Conservation (phyloP, 2,329 filamentous ascomycete genomes). For the Verticillium nubilum region DNA sequence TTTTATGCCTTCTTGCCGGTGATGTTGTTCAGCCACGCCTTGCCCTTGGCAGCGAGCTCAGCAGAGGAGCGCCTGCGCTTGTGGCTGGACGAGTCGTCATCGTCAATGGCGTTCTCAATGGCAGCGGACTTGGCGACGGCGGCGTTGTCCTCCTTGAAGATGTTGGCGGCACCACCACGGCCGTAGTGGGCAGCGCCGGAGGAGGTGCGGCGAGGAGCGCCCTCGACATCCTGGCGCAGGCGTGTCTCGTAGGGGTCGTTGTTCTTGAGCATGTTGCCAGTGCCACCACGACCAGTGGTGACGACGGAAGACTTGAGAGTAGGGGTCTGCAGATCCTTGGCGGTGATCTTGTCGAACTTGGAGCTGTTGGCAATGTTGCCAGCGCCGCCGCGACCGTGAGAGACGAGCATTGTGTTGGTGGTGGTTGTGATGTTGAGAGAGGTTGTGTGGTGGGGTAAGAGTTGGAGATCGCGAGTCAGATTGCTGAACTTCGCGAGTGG, state of each 20-base stretch:
- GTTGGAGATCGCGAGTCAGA: neutral
- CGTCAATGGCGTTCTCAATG: constrained; percentile 25
- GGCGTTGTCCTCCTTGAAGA: constrained; percentile 45
- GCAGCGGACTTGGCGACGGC: constrained; percentile 17
- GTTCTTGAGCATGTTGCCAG: constrained; percentile 78
- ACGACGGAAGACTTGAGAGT: constrained; percentile 78
- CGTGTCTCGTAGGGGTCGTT: constrained; percentile 70
- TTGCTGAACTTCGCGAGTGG: neutral
- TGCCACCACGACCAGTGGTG: constrained; percentile 84
- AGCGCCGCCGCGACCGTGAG: constrained; percentile 73
- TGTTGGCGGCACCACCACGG: constrained; percentile 70
- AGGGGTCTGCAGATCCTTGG: constrained; percentile 71
- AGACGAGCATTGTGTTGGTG: constrained; percentile 37
- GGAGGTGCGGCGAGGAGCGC: constrained; percentile 51
- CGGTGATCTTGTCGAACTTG: constrained; percentile 39
- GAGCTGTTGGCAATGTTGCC: constrained; percentile 62
- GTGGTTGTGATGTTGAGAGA: neutral
- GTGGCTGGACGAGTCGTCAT: constrained; percentile 13
- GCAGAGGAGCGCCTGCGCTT: constrained; percentile 7
- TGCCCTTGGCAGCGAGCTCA: constrained; percentile 35
- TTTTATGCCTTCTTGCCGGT: constrained; percentile 40
- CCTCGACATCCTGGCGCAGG: constrained; percentile 75
- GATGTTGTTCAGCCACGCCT: constrained; percentile 43
- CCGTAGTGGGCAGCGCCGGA: constrained; percentile 61
- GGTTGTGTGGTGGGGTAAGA: neutral